Conservation (phyloP, 306 rosid species). For the Gleditsia sinensis region DNA sequence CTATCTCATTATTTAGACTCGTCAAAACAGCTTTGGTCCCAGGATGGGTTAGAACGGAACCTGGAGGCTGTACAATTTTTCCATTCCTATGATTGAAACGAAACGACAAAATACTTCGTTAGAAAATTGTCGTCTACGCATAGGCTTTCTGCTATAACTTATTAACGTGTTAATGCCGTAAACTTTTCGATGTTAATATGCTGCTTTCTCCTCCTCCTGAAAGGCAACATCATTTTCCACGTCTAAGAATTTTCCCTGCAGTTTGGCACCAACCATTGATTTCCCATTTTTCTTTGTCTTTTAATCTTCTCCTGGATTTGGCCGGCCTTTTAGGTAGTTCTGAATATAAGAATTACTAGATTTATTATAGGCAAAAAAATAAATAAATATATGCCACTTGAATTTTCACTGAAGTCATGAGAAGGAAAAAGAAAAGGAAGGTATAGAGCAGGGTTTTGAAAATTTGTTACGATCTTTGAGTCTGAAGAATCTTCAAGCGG, state of each 20-base stretch:
- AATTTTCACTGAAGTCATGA: not conserved
- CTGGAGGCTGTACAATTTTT: constrained; percentile 14
- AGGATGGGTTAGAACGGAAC: not conserved
- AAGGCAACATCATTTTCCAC: constrained; percentile 19
- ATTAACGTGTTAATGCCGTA: not conserved
- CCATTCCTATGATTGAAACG: not conserved
- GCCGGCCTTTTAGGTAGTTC: constrained; percentile 4
- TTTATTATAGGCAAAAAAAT: not conserved
- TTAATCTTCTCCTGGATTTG: not conserved
- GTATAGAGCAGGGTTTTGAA: not conserved
- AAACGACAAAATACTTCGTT: constrained; percentile 26
- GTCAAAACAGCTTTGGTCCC: not conserved
- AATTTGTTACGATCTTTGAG: not conserved
- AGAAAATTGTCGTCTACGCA: constrained; percentile 25
- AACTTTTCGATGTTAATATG: constrained; percentile 21
- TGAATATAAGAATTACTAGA: not conserved
- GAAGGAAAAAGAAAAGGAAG: not conserved
- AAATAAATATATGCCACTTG: not conserved
- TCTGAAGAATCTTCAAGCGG: constrained; percentile 8
- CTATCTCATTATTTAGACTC: not conserved
- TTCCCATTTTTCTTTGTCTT: not conserved
- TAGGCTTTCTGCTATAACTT: not conserved
- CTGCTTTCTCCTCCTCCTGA: not conserved
- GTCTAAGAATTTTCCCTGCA: not conserved
- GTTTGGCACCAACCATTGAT: not conserved